These are phyloP conservation scores for Brassica hybrid DNA, from an alignment of 441 rosid genomes.

Conservation along the genomic window DNA sequence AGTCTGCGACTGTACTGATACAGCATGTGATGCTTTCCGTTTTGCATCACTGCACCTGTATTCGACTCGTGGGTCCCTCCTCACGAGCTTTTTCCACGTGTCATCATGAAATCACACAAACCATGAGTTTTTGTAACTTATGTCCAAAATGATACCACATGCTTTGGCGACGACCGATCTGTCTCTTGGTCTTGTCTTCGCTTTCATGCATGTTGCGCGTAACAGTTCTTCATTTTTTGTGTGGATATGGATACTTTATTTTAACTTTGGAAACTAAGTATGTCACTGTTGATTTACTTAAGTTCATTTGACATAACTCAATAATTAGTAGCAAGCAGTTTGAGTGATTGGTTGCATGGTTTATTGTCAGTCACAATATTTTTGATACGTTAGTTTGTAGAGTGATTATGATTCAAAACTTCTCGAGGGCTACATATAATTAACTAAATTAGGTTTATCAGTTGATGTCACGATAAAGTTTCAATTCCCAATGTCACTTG, in stretches of 20 bases:
- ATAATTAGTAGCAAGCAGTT: background rate
- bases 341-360: background rate
- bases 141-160: constrained; percentile 36
- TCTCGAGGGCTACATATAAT: background rate
- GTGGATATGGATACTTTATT: background rate
- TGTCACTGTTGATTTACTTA: background rate
- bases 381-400: background rate
- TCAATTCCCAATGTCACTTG: constrained; percentile 3
- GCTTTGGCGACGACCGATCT: background rate
- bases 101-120: background rate
- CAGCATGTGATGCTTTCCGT: constrained; percentile 27
- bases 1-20: constrained; percentile 18
- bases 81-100: constrained; percentile 38
- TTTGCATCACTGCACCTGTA: constrained; percentile 14
- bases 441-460: background rate
- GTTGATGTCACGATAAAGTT: constrained; percentile 10
- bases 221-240: background rate
- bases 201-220: background rate
- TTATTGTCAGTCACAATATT: background rate
- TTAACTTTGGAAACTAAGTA: background rate
- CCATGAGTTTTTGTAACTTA: constrained; percentile 7
- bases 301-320: background rate
- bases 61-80: constrained; percentile 9
- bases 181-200: background rate
- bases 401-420: background rate